Base-by-base conservation (phyloP, 805 yeast genomes). In the Pichia cabralensis region DNA sequence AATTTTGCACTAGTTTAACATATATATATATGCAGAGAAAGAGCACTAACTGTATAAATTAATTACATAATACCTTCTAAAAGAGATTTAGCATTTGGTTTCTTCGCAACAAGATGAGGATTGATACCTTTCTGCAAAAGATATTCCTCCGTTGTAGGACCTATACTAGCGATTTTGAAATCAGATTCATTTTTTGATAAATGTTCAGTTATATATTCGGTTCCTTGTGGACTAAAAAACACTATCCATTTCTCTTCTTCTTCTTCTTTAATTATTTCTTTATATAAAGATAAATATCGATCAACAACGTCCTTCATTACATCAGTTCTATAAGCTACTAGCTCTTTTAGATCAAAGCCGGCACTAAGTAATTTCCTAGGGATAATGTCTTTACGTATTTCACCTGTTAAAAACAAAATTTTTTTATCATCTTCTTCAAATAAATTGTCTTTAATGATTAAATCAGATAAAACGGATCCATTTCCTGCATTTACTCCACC, bases 191-290 rank as follows among this genome's bases (percentile, higher is more conserved):
- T 14, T 2, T 35, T 27, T 21, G 35, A 39, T 15, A 56, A 40
- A 40, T 65, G 64, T 8, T 67, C 56, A 4, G 82, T 70, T 10
- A 86, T 76, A 1, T 56, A 62, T 20, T 68, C 70, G 0, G 94
- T 79, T 0, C 95, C 95, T 46, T 92, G 94, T 0, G 96, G 94
- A 42, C 96, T 83, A 56, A 88, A 89, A 40, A 89, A 80, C 0
- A 88, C 80, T 5, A 86, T 60, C 95, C 96, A 85, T 35, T 61
- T 62, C 12, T 45, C 38, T 8, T 34, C 27, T 6, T 18, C 17
- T 6, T 24, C 22, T 33, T 68, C 68, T 22, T 69, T 56, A n/a
- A n/a, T n/a, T 3, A 43, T 15, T 1, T 18, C 20, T 3, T 25
- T 11, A 10, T 36, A 32, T 5, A 39, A 12, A 5, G n/a, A 13